Conservation (phyloP, 1,284 basidiomycete species). For the Salmacisia buchloeana region DNA sequence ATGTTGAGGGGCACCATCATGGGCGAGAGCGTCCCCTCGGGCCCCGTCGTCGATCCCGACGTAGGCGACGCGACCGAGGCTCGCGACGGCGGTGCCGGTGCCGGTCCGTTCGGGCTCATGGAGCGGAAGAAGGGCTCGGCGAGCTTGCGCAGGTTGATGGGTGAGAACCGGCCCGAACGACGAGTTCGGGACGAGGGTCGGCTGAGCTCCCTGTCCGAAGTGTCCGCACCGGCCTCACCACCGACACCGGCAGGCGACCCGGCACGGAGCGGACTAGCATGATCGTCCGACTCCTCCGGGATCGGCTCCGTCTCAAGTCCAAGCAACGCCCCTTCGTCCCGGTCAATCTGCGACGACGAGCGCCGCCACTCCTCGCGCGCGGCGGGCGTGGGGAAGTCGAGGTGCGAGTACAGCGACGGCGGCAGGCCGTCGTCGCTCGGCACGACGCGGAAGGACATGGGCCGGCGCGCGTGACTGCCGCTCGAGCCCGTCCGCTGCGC, state of each 20-base stretch:
- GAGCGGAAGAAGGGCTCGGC: conserved; percentile 1
- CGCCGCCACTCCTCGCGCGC: not conserved
- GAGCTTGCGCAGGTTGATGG: not conserved
- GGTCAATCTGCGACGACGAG: too few relatives aligned
- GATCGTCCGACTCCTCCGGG: not conserved
- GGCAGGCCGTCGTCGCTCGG: not conserved
- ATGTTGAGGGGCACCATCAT: not conserved
- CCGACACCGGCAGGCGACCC: not conserved
- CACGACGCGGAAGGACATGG: not conserved
- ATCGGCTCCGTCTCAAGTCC: not conserved
- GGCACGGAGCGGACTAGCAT: not conserved
- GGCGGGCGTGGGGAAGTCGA: not conserved
- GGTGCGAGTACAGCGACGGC: not conserved
- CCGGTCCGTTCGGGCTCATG: not conserved
- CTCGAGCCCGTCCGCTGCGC: not conserved
- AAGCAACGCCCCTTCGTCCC: not conserved
- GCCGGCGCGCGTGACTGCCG: not conserved
- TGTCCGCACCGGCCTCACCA: too few relatives aligned
- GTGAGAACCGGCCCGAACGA: not conserved
- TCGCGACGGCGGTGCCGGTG: too few relatives aligned
- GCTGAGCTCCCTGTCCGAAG: too few relatives aligned
- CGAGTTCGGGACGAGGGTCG: too few relatives aligned
- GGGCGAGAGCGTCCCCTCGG: not conserved
- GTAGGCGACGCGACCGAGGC: too few relatives aligned
- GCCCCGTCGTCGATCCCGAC: too few relatives aligned